Evolutionary conservation across 75 land plant species (phyloP), one percentile per base, ranked within the genome.

Genomic region (Adiantum capillusveneris): DNA sequence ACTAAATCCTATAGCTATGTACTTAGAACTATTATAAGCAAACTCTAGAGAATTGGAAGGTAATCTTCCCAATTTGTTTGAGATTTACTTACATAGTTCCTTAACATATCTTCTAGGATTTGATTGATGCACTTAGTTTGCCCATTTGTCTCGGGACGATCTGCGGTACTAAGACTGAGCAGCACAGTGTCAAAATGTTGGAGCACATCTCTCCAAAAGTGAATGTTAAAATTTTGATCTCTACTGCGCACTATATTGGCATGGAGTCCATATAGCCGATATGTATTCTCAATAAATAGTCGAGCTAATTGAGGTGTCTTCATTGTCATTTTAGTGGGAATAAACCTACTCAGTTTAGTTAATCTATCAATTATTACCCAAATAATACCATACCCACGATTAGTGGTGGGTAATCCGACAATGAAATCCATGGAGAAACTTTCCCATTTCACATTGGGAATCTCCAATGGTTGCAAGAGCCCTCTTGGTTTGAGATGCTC

Each of bases 401-500:
- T 25, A 6, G 65, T 60, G 12, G 56, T 22, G 14, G 73, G 69
- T 6, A 65, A 30, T 0, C 63, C 59, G 42, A 75, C 2, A 18
- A 74, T 58, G 54, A 68, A 68, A 64, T 68, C 77, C 67, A 68
- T 68, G 22, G 64, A 44, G 18, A 68, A 14, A 50, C 64, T 68
- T 21, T 20, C 62, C 70, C 79, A 76, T 24, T 53, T 58, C 1
- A 1, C 25, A 20, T 49, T 50, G 28, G 65, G 72, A 39, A 66
- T 53, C 0, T 60, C 62, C 25, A 70, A 27, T 19, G 62, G 73
- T n/a, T 62, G 36, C n/a, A 62, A n/a, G n/a, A n/a, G n/a, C n/a
- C n/a, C n/a, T n/a, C n/a, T n/a, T n/a, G n/a, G n/a, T n/a, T n/a
- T n/a, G n/a, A n/a, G n/a, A n/a, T n/a, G n/a, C n/a, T n/a, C n/a